Conservation (phyloP, 2,329 filamentous ascomycete genomes). For the Penicillium sp. region DNA sequence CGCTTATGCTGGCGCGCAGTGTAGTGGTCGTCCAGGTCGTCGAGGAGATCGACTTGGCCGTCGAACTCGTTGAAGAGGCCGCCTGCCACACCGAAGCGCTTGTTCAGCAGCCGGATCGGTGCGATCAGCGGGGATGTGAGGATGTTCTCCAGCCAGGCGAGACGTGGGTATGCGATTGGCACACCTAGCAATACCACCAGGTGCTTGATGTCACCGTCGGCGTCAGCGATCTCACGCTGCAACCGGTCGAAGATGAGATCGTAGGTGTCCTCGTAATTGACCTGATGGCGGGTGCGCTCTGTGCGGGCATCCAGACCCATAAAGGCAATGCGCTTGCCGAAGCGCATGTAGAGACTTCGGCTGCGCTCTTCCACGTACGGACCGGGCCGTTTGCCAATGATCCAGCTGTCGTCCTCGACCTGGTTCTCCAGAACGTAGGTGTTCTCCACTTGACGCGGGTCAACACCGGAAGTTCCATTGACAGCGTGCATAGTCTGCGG, state of each 20-base stretch:
- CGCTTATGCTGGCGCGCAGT: slow-evolving; percentile 87
- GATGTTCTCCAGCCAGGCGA: slow-evolving; percentile 96
- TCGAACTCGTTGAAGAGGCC: slow-evolving; percentile 92
- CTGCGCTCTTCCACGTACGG: slow-evolving; percentile 63
- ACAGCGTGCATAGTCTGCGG: slow-evolving; percentile 52
- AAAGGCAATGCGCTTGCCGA: slow-evolving; percentile 64
- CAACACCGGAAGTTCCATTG: slow-evolving; percentile 54
- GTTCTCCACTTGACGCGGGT: slow-evolving; percentile 70
- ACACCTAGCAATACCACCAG: slow-evolving; percentile 64
- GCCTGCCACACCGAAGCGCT: slow-evolving; percentile 82
- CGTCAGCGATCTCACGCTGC: slow-evolving; percentile 50
- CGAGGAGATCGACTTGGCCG: slow-evolving; percentile 65
- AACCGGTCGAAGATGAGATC: slow-evolving; percentile 58
- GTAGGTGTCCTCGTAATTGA: slow-evolving; percentile 76
- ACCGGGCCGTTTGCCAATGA: slow-evolving; percentile 70
- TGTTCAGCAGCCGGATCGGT: slow-evolving; percentile 84
- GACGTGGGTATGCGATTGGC: slow-evolving; percentile 68
- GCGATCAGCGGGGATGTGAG: slow-evolving; percentile 82
- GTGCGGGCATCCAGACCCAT: slow-evolving; percentile 60
- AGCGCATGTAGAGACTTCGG: slow-evolving; percentile 61
- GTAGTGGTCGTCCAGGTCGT: slow-evolving; percentile 71
- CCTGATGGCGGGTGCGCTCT: slow-evolving; percentile 84
- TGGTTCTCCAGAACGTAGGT: slow-evolving; percentile 66
- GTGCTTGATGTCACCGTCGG: slow-evolving; percentile 59
- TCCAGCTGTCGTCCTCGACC: slow-evolving; percentile 68